Base-by-base conservation (phyloP, 2,329 filamentous ascomycete genomes). In the Pseudogymnoascus sp. region DNA sequence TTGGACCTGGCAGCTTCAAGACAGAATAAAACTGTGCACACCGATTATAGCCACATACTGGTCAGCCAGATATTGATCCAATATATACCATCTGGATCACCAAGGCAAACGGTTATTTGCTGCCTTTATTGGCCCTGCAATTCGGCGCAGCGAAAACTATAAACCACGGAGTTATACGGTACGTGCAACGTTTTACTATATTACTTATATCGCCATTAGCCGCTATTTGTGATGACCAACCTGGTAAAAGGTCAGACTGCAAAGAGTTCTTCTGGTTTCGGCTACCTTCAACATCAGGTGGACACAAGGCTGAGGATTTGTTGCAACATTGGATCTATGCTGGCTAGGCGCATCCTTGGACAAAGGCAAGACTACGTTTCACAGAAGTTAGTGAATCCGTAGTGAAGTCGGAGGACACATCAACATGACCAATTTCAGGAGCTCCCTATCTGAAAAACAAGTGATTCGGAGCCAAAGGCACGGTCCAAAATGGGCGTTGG, bases 211-310 rank as follows among this genome's bases (percentile, higher is more conserved):
- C n/a, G 6, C 11, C n/a, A 33, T 54, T 20, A 33, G 33, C 25
- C 16, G 61, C 64, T 58, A 67, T 70, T 73, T 62, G 78, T 81
- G 83, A 85, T 85, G 81, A 79, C 70, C 64, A 70, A 58, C 73
- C 69, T 83, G 83, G 83, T 85, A 86, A 86, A 86, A 85, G 83
- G 83, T 82, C 82, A 76, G 81, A 86, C 78, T 73, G 74, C 75
- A 73, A 70, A 70, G 73, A 73, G 70, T 71, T 69, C 73, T 71
- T 71, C 78, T 77, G 81, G 79, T 81, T 75, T 72, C 72, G 70
- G 69, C 69, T 69, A 67, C 66, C 54, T 43, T 60, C 58, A 57
- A 60, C 47, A 57, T 37, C 61, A 20, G 61, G 36, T 43, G 37
- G 36, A 60, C 18, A 61, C 18, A 59, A 60, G 59, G 63, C 60